These are phyloP conservation scores for Harringtonia lauricola DNA, from an alignment of 2,329 filamentous ascomycete genomes.

Conservation along the genomic window DNA sequence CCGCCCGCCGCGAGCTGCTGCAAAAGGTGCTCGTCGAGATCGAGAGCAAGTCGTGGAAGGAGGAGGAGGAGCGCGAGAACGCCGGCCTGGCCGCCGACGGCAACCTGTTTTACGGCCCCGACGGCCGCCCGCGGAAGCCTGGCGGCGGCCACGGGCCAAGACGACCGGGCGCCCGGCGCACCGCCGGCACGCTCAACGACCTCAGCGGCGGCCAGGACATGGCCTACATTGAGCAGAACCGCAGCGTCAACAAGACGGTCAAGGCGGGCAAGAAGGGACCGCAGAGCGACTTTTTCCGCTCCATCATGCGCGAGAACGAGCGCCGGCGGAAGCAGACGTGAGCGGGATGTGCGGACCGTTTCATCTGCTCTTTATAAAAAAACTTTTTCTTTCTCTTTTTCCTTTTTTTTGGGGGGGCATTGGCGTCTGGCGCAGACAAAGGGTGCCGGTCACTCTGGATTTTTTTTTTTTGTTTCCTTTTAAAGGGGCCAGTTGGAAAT, in stretches of 20 bases:
- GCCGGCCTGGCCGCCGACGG: slow-evolving; percentile 15
- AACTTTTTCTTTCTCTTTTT: no score
- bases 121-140: slow-evolving; percentile 10
- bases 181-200: slow-evolving; percentile 75
- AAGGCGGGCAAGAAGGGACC: slow-evolving; percentile 43
- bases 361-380: no score
- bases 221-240: slow-evolving; percentile 86
- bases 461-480: no score
- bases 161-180: slow-evolving; percentile 53
- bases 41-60: slow-evolving; percentile 30
- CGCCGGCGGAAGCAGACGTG: slow-evolving; percentile 19
- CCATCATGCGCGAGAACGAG: slow-evolving; percentile 50
- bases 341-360: no score
- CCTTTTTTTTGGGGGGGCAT: no score
- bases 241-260: slow-evolving; percentile 55
- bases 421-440: no score
- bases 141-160: slow-evolving; percentile 1
- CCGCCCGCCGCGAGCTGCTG: slow-evolving; percentile 75
- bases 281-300: slow-evolving; percentile 53
- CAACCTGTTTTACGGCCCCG: slow-evolving; percentile 21
- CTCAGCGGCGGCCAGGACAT: slow-evolving; percentile 89
- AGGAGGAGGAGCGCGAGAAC: slow-evolving; percentile 16
- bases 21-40: slow-evolving; percentile 75
- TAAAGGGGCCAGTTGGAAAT: no score
- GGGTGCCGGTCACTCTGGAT: no score